Evolutionary conservation across 1,284 basidiomycete species (phyloP).

Genomic region (Tylopilus microsporus): DNA sequence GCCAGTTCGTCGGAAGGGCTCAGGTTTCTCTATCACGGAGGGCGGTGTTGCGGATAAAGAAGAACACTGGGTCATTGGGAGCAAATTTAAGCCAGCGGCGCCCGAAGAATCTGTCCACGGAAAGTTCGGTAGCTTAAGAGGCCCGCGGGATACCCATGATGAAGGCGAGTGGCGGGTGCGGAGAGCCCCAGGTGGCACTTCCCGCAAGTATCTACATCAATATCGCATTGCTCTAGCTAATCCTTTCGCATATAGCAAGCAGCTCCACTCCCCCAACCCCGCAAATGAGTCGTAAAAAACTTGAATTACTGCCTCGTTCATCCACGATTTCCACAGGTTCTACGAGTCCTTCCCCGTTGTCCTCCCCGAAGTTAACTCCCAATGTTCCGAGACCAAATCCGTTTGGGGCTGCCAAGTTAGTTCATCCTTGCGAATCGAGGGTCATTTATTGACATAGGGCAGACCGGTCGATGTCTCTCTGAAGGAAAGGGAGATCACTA

Average conservation of each 20-base stretch:
- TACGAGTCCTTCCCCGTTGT: slow-evolving; percentile 62
- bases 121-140: slow-evolving; percentile 49
- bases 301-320: slow-evolving; percentile 79
- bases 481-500: slow-evolving; percentile 70
- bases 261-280: slow-evolving; percentile 77
- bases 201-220: slow-evolving; percentile 45
- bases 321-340: slow-evolving; percentile 57
- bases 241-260: slow-evolving; percentile 42
- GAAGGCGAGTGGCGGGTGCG: slow-evolving; percentile 61
- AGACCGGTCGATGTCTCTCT: slow-evolving; percentile 83
- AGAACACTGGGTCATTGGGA: slow-evolving; percentile 67
- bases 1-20: slow-evolving; percentile 48
- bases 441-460: slow-evolving; percentile 6
- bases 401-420: slow-evolving; percentile 82
- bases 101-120: slow-evolving; percentile 39
- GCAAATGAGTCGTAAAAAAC: slow-evolving; percentile 69
- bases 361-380: slow-evolving; percentile 63
- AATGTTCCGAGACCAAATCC: slow-evolving; percentile 57
- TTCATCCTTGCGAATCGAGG: slow-evolving; percentile 9
- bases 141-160: slow-evolving; percentile 44
- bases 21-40: slow-evolving; percentile 52
- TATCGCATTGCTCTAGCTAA: slow-evolving; percentile 6
- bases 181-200: slow-evolving; percentile 46
- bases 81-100: slow-evolving; percentile 60
- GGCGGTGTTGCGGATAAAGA: slow-evolving; percentile 68